Conservation (phyloP, 2,329 filamentous ascomycete species). For the Trichoderma endophyticum region DNA sequence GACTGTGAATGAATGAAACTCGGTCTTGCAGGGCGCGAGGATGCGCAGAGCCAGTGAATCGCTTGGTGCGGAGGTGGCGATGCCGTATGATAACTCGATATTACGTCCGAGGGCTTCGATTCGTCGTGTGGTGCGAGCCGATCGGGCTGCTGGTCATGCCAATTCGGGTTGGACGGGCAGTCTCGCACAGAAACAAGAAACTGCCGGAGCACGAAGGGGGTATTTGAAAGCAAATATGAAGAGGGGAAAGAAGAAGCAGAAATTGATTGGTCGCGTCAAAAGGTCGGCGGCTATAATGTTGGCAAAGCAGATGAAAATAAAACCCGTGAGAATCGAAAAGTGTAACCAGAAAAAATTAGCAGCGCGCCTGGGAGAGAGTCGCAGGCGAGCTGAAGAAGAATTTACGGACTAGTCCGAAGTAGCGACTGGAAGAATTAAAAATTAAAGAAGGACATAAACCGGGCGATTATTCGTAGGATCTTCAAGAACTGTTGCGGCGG, state of each 20-base stretch:
- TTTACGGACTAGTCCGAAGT: not conserved
- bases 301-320: conserved; percentile 10
- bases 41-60: not conserved
- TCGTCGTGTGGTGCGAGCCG: conserved; percentile 1
- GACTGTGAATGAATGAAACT: not conserved
- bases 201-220: not conserved
- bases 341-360: not conserved
- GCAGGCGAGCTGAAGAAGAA: not conserved
- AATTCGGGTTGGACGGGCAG: not conserved
- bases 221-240: not conserved
- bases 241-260: not conserved
- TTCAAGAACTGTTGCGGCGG: not conserved
- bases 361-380: conserved; percentile 1
- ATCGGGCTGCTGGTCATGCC: conserved; percentile 2
- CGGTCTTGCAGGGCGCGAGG: not conserved
- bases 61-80: conserved; percentile 10
- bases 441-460: not conserved
- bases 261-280: conserved; percentile 10
- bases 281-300: conserved; percentile 4
- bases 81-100: not conserved
- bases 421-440: conserved; percentile 3
- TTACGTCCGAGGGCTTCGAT: conserved; percentile 3
- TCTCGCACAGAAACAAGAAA: not conserved
- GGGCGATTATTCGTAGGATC: not conserved
- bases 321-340: not conserved